A percentile compares a stretch with the other conserved stretches of the same genome.
Evolutionary conservation across 805 yeast genomes (phyloP).

Genomic region (Pichia pseudocactophila): DNA sequence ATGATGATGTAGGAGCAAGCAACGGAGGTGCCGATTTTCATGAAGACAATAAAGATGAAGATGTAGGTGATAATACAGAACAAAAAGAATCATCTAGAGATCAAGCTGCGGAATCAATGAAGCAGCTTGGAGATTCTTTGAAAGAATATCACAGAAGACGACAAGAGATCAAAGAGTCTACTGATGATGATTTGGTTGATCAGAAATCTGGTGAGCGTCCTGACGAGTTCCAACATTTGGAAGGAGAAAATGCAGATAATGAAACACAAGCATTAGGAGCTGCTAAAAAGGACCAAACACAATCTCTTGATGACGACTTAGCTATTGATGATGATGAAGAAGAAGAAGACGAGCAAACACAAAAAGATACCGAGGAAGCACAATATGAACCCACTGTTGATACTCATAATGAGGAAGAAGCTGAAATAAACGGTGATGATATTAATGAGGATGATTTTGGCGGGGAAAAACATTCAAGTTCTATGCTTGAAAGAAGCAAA

Average conservation of each 20-base stretch:
- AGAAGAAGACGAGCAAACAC: conserved; percentile 28
- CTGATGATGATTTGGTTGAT: conserved; percentile 43
- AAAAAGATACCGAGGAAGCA: conserved; percentile 24
- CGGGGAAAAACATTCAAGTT: conserved; percentile 15
- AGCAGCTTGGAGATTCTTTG: conserved; percentile 83
- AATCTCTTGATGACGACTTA: conserved; percentile 66
- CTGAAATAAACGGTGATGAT: conserved; percentile 22
- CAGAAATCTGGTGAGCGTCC: conserved; percentile 58
- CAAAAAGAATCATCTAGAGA: conserved; percentile 53
- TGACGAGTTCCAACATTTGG: conserved; percentile 79
- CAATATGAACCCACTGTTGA: conserved; percentile 11
- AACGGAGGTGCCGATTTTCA: conserved; percentile 37
- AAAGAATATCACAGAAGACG: conserved; percentile 87
- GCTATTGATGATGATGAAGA: conserved; percentile 64
- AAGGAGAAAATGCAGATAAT: conserved; percentile 65
- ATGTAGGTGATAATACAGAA: conserved; percentile 37
- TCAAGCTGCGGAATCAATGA: conserved; percentile 65
- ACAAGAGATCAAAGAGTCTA: conserved; percentile 73
- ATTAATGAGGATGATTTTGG: conserved; percentile 17
- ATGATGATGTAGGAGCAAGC: conserved; percentile 59
- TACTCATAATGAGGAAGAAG: conserved; percentile 27
- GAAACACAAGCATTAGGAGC: conserved; percentile 93
- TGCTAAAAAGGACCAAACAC: conserved; percentile 72
- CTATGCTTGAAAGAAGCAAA: conserved; percentile 16
- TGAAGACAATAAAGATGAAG: conserved; percentile 36